A percentile compares a stretch with the other conserved stretches of the same genome.
Evolutionary conservation across 306 rosid species (phyloP).

Genomic region (Vicia sativa): DNA sequence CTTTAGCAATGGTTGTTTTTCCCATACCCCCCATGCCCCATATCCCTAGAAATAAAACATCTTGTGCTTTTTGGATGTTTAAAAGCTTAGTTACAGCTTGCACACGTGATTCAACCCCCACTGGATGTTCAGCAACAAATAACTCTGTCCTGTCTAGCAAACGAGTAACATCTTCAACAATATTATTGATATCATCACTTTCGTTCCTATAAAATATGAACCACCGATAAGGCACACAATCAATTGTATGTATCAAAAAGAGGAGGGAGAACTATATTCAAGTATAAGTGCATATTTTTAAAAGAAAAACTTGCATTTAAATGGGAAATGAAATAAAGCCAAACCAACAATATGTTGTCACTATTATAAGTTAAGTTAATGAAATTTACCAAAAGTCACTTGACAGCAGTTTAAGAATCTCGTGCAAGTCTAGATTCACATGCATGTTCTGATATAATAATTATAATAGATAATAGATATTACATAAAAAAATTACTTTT

Average conservation of each 20-base stretch:
- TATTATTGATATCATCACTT: not conserved
- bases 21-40: not conserved
- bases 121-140: not conserved
- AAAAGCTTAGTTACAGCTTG: not conserved
- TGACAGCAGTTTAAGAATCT: not conserved
- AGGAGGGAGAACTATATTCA: too few relatives aligned
- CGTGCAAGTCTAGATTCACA: not conserved
- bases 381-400: not conserved
- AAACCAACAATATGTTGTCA: too few relatives aligned
- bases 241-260: not conserved
- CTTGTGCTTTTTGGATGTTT: not conserved
- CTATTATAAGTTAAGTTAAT: too few relatives aligned
- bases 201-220: conserved; percentile 1
- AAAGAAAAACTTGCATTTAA: not conserved
- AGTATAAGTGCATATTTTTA: not conserved
- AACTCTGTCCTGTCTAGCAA: not conserved
- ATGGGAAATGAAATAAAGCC: too few relatives aligned
- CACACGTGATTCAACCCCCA: not conserved
- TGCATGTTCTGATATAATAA: not conserved
- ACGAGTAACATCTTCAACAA: not conserved
- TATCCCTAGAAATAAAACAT: not conserved
- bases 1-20: not conserved
- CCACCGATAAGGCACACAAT: not conserved
- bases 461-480: too few relatives aligned
- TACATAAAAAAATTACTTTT: too few relatives aligned